phyloP scores from a whole-genome alignment of 2,329 filamentous ascomycete species.

The Eurotiales sp. region DNA sequence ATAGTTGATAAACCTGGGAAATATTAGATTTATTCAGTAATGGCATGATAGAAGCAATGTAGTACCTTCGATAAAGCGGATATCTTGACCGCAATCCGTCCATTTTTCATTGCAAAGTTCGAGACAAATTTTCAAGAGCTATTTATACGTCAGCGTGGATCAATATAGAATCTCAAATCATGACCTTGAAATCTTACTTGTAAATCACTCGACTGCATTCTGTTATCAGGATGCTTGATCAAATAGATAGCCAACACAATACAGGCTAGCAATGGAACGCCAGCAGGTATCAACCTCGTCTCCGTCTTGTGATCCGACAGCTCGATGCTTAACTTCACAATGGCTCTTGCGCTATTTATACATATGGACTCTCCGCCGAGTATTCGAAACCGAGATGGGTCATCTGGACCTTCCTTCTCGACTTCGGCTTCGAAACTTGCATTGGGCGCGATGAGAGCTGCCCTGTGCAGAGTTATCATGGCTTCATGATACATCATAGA shows the following conservation, averaged over 20 bases:
- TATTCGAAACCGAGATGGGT: constrained; percentile 7
- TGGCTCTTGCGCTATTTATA: constrained; percentile 6
- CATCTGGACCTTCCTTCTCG: constrained; percentile 10
- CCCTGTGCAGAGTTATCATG: constrained; percentile 9
- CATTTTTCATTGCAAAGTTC: constrained; percentile 11
- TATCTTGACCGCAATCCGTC: constrained; percentile 8
- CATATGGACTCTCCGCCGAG: constrained; percentile 10
- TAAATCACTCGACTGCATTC: constrained; percentile 8
- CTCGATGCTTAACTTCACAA: constrained; percentile 9
- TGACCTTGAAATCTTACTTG: neutral
- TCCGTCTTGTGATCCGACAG: constrained; percentile 6
- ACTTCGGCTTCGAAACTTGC: constrained; percentile 8
- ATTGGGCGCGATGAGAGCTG: constrained; percentile 7
- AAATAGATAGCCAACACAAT: constrained; percentile 11
- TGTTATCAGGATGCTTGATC: constrained; percentile 9
- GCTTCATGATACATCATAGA: constrained; percentile 12
- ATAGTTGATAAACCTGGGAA: neutral
- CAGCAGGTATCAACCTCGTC: constrained; percentile 6
- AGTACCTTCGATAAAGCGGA: constrained; percentile 9
- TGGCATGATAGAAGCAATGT: neutral
- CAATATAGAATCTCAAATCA: neutral
- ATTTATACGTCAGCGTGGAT: neutral
- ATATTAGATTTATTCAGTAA: neutral
- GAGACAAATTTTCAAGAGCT: constrained; percentile 9
- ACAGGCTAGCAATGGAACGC: constrained; percentile 8